Conservation (phyloP, 2,329 filamentous ascomycete genomes). For the Biscogniauxia mediterranea region DNA sequence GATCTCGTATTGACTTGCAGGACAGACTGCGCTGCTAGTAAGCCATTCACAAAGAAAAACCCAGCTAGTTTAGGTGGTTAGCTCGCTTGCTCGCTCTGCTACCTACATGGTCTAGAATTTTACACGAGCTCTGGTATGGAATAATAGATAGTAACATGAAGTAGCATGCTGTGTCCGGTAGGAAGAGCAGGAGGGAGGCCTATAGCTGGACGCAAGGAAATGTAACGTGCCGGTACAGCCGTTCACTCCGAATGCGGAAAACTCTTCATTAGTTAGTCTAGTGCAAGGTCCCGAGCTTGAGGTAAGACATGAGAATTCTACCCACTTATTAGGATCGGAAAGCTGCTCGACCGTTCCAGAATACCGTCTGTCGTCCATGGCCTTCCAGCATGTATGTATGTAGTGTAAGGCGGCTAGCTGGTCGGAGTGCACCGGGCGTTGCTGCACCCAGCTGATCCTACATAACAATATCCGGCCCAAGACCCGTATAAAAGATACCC, state of each 20-base stretch:
- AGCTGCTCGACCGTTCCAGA: background rate
- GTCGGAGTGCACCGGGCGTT: background rate
- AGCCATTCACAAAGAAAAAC: constrained; percentile 7
- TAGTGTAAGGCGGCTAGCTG: background rate
- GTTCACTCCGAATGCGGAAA: background rate
- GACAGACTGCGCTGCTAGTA: constrained; percentile 9
- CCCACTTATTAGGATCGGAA: background rate
- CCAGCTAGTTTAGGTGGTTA: constrained; percentile 3
- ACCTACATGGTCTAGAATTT: too few species aligned
- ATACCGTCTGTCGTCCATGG: background rate
- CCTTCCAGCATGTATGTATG: background rate
- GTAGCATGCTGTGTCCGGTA: too few species aligned
- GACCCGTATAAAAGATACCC: too few species aligned
- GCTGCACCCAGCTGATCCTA: too few species aligned
- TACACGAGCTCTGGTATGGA: too few species aligned
- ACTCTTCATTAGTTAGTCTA: background rate
- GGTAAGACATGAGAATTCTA: background rate
- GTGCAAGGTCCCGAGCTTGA: background rate
- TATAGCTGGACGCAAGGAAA: background rate
- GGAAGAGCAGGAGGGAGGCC: background rate
- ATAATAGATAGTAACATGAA: too few species aligned
- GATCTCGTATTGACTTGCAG: constrained; percentile 28
- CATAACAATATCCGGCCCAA: too few species aligned
- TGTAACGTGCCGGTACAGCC: background rate
- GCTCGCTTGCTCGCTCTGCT: too few species aligned